Evolutionary conservation across 257 asterid species (phyloP).

Genomic region (Catharanthus roseus): DNA sequence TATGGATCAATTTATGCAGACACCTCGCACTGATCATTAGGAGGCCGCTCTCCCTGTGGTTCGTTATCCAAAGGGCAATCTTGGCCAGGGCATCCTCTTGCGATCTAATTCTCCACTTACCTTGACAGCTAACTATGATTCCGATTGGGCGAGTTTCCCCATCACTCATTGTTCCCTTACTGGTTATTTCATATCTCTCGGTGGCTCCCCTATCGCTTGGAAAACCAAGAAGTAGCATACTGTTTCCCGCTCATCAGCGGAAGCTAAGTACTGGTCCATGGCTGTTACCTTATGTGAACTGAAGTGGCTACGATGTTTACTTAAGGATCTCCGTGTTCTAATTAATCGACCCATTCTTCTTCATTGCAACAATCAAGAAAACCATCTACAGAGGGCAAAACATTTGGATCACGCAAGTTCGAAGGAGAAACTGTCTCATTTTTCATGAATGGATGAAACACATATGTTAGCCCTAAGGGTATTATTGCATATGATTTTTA

Average conservation of each 20-base stretch:
- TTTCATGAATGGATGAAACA: no score
- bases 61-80: background rate
- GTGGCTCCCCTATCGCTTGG: constrained; percentile 1
- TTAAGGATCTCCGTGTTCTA: no score
- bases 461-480: no score
- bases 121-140: background rate
- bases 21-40: background rate
- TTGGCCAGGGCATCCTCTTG: background rate
- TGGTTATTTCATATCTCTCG: background rate
- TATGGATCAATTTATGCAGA: background rate
- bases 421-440: no score
- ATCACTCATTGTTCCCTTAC: background rate
- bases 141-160: background rate
- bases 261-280: no score
- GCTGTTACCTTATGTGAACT: no score
- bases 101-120: background rate
- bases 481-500: no score
- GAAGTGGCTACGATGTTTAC: no score
- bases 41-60: background rate
- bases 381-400: no score
- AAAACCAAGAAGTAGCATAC: background rate
- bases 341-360: no score
- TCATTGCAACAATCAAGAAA: no score
- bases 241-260: background rate
- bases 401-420: no score